These are phyloP conservation scores for Edaphochlamys debaryana DNA, from an alignment of 139 green algal genomes.

Conservation along the genomic window DNA sequence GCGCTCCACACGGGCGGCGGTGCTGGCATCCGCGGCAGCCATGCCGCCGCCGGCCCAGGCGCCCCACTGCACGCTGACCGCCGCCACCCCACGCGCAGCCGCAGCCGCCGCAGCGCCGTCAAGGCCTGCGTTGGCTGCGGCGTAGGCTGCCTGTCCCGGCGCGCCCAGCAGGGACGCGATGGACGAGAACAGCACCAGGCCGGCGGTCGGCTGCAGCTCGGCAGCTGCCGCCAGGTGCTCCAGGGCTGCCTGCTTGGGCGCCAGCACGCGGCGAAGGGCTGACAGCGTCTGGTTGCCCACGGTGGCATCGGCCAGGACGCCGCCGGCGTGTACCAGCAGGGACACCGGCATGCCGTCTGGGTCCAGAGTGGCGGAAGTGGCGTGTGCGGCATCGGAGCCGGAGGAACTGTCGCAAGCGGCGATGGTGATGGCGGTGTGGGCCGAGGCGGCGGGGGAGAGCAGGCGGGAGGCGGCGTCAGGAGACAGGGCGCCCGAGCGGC, in stretches of 20 bases:
- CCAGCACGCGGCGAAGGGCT: conserved; percentile 55
- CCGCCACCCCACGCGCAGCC: conserved; percentile 43
- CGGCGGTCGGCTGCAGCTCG: conserved; percentile 16
- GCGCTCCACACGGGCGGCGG: conserved; percentile 62
- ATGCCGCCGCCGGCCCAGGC: conserved; percentile 78
- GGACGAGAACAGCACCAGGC: conserved; percentile 76
- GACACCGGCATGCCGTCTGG: background rate
- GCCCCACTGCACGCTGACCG: conserved; percentile 76
- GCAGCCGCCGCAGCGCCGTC: conserved; percentile 47
- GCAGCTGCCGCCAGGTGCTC: background rate
- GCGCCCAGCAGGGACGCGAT: conserved; percentile 74
- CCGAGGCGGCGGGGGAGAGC: background rate
- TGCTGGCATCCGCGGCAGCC: conserved; percentile 59
- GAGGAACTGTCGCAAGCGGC: conserved; percentile 2
- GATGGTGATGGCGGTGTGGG: conserved; percentile 2
- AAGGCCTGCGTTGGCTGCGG: conserved; percentile 71
- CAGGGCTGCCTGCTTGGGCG: conserved; percentile 54
- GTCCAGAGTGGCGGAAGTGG: background rate
- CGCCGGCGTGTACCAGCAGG: conserved; percentile 79
- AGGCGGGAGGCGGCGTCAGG: background rate
- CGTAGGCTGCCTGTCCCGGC: conserved; percentile 80
- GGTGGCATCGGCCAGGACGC: conserved; percentile 77
- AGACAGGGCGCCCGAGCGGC: conserved; percentile 15
- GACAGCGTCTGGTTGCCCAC: conserved; percentile 66
- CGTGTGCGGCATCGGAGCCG: background rate